Percentiles rank a stretch among this genome's conserved stretches.
phyloP scores from a whole-genome alignment of 192 early-diverging fungal species.

The Phycomyces nitens region DNA sequence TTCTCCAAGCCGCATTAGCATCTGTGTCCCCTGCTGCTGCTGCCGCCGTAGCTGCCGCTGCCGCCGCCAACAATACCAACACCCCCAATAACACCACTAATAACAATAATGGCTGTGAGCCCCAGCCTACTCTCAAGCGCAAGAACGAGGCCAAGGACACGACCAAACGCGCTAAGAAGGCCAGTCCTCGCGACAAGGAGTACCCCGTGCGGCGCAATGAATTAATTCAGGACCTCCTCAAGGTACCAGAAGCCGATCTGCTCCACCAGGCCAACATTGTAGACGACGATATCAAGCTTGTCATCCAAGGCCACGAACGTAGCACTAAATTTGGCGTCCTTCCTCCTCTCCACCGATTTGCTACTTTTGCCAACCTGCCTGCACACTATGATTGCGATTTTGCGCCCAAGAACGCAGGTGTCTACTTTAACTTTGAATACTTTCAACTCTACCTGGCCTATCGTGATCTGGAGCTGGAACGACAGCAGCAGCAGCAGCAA shows the following conservation, averaged over 20 bases:
- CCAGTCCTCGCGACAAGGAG: slow-evolving; percentile 24
- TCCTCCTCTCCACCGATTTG: slow-evolving; percentile 25
- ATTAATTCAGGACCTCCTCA: slow-evolving; percentile 29
- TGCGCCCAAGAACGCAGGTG: slow-evolving; percentile 37
- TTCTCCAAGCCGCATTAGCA: slow-evolving; percentile 16
- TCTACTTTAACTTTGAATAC: slow-evolving; percentile 39
- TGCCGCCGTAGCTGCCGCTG: not conserved
- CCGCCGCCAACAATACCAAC: not conserved
- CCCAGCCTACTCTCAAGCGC: not conserved
- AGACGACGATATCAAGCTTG: slow-evolving; percentile 16
- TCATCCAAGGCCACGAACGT: slow-evolving; percentile 28
- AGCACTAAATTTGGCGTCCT: slow-evolving; percentile 13
- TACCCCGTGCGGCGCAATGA: slow-evolving; percentile 31
- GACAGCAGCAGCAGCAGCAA: slow-evolving; percentile 8
- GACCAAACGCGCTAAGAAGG: slow-evolving; percentile 20
- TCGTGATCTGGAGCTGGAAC: slow-evolving; percentile 29
- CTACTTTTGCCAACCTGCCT: slow-evolving; percentile 28
- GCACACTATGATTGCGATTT: slow-evolving; percentile 35
- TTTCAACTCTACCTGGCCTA: slow-evolving; percentile 33
- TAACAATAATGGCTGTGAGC: not conserved
- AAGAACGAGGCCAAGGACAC: not conserved
- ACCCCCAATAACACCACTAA: slow-evolving; percentile 2
- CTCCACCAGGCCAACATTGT: slow-evolving; percentile 24
- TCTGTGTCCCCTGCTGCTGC: slow-evolving; percentile 11
- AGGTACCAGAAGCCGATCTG: slow-evolving; percentile 23